Percentiles rank a stretch among this genome's conserved stretches.
Evolutionary conservation across 1,284 basidiomycete genomes (phyloP).

Genomic region (Fomes fomentarius): DNA sequence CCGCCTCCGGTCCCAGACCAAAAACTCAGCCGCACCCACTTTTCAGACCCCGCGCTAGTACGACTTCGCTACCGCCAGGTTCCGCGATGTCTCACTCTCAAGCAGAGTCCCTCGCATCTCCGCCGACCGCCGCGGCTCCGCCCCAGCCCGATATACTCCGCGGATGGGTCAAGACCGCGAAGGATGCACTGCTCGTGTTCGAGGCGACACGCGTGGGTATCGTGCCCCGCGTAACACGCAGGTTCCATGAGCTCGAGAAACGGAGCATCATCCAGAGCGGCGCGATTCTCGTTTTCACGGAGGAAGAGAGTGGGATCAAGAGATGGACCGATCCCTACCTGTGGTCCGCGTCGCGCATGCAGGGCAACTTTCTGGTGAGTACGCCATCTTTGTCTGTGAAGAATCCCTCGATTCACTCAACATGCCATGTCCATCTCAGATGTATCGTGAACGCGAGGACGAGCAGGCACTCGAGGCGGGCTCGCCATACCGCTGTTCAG

Average conservation of each 20-base stretch:
- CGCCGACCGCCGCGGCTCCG: conserved; percentile 7
- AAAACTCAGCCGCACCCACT: not conserved
- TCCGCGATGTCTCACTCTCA: conserved; percentile 10
- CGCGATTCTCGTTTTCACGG: conserved; percentile 29
- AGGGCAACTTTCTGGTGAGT: conserved; percentile 29
- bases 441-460: conserved; percentile 31
- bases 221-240: conserved; percentile 55
- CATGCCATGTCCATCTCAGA: conserved; percentile 10
- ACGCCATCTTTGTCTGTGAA: not conserved
- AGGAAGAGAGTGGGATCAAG: conserved; percentile 32
- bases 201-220: conserved; percentile 54
- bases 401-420: not conserved
- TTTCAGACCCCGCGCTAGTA: conserved; percentile 3
- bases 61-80: conserved; percentile 3
- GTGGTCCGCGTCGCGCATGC: conserved; percentile 30
- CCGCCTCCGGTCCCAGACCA: not conserved
- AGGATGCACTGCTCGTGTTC: conserved; percentile 60
- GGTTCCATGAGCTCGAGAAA: conserved; percentile 57
- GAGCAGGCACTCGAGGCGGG: conserved; percentile 7
- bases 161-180: conserved; percentile 55
- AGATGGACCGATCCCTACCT: conserved; percentile 31
- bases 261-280: conserved; percentile 30
- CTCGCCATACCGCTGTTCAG: conserved; percentile 17
- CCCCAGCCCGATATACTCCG: conserved; percentile 34
- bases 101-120: not conserved